A percentile compares a stretch with the other conserved stretches of the same genome.
Conservation (phyloP, 345 rosid genomes). For the Sonneratia alba region DNA sequence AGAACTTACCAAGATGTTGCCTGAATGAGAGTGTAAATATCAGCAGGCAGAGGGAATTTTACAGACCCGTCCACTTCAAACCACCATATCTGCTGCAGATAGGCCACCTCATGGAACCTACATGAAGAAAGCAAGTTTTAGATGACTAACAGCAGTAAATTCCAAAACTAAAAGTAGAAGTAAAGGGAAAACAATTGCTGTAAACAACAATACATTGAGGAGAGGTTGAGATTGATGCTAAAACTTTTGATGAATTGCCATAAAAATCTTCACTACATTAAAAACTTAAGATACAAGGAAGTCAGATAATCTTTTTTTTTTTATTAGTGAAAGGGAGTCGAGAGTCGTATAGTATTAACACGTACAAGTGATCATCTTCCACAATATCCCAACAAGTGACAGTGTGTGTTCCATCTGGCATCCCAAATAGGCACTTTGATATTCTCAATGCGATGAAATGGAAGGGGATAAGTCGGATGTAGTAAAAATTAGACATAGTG, state of each 20-base stretch:
- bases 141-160: not conserved
- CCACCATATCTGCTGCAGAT: constrained; percentile 95
- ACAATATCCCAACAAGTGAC: not conserved
- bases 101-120: constrained; percentile 78
- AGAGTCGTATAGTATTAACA: too few species aligned
- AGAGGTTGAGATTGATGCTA: not conserved
- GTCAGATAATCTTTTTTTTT: not conserved
- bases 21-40: constrained; percentile 66
- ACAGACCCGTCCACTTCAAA: constrained; percentile 83
- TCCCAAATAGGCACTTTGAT: not conserved
- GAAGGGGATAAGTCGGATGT: not conserved
- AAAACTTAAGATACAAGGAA: not conserved
- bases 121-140: constrained; percentile 5
- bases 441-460: not conserved
- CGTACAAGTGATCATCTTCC: not conserved
- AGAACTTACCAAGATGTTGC: constrained; percentile 79
- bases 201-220: not conserved
- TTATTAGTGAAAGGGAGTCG: too few species aligned
- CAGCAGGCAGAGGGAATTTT: constrained; percentile 79
- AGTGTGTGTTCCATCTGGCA: too few species aligned
- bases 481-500: too few species aligned
- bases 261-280: not conserved
- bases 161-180: not conserved
- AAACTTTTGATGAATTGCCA: not conserved
- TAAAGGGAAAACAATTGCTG: too few species aligned